Percentiles rank a stretch among this genome's conserved stretches.
These are phyloP conservation scores for Nannochloropsis oceanica DNA, from an alignment of 108 stramenopile species.

Conservation along the genomic window DNA sequence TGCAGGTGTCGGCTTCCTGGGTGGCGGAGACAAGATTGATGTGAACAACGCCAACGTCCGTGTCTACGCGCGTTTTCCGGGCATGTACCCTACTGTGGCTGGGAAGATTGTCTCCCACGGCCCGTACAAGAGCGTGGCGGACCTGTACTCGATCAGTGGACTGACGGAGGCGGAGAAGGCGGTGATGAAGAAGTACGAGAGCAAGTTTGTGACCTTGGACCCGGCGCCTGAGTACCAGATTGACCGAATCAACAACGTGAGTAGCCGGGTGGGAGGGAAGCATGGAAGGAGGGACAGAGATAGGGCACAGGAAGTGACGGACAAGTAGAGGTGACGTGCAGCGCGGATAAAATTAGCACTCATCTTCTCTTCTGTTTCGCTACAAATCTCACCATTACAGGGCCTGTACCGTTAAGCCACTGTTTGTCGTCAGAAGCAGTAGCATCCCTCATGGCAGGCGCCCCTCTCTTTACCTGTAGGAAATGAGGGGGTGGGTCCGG, in stretches of 20 bases:
- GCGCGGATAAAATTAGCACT: no score
- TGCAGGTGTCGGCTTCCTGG: constrained; percentile 37
- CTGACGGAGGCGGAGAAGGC: constrained; percentile 72
- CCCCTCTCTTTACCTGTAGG: no score
- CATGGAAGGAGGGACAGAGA: no score
- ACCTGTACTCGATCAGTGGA: constrained; percentile 83
- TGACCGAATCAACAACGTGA: constrained; percentile 73
- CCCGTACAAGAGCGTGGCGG: constrained; percentile 77
- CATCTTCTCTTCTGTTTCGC: no score
- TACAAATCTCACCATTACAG: no score
- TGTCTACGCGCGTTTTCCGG: constrained; percentile 82
- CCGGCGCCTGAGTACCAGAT: constrained; percentile 44
- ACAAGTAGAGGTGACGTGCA: no score
- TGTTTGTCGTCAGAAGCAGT: no score
- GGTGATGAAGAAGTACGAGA: constrained; percentile 90
- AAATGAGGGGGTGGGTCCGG: no score
- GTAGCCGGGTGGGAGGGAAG: neutral
- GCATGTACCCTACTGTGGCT: constrained; percentile 85
- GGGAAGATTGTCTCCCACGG: constrained; percentile 90
- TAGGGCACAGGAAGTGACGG: no score
- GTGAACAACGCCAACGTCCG: constrained; percentile 96
- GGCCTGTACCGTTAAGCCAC: no score
- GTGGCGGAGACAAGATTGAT: constrained; percentile 61
- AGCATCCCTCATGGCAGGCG: no score
- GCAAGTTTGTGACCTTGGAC: constrained; percentile 57